Conservation (phyloP, 805 yeast genomes). For the Starmera dryadoides region DNA sequence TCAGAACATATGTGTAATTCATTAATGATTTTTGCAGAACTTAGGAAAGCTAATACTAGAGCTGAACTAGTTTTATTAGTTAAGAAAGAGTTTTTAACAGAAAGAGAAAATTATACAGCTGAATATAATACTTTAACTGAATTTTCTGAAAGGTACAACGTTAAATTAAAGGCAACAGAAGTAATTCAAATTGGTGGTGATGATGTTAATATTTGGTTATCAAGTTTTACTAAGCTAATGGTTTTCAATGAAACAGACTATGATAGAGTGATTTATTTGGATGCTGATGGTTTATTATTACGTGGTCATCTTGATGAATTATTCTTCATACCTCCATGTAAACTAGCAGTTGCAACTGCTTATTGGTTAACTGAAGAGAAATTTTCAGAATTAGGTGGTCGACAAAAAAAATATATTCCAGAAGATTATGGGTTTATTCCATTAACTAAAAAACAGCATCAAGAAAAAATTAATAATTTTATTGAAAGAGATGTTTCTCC, state of each 20-base stretch:
- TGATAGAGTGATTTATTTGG: constrained; percentile 49
- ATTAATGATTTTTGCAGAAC: constrained; percentile 35
- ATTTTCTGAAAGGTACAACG: constrained; percentile 7
- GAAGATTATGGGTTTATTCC: constrained; percentile 15
- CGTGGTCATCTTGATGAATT: constrained; percentile 39
- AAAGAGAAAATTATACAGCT: constrained; percentile 8
- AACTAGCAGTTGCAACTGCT: constrained; percentile 39
- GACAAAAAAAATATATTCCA: constrained; percentile 14
- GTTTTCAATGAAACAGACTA: constrained; percentile 43
- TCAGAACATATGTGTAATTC: constrained; percentile 44
- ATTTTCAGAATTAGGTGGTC: constrained; percentile 17
- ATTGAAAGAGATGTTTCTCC: constrained; percentile 3
- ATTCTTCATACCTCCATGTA: constrained; percentile 40
- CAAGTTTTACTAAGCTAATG: constrained; percentile 48
- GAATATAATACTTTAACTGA: constrained; percentile 6
- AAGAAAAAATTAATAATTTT: constrained; percentile 5
- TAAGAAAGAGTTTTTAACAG: constrained; percentile 19
- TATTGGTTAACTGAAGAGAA: constrained; percentile 29
- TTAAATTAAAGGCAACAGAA: constrained; percentile 11
- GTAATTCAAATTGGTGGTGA: constrained; percentile 12
- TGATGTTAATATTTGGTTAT: constrained; percentile 30
- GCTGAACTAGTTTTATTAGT: constrained; percentile 43
- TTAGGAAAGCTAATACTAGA: constrained; percentile 30
- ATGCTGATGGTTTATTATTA: constrained; percentile 42
- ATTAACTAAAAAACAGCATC: constrained; percentile 15